Base-by-base conservation (phyloP, 2,329 filamentous ascomycete genomes). In the Rutstroemia sp. region DNA sequence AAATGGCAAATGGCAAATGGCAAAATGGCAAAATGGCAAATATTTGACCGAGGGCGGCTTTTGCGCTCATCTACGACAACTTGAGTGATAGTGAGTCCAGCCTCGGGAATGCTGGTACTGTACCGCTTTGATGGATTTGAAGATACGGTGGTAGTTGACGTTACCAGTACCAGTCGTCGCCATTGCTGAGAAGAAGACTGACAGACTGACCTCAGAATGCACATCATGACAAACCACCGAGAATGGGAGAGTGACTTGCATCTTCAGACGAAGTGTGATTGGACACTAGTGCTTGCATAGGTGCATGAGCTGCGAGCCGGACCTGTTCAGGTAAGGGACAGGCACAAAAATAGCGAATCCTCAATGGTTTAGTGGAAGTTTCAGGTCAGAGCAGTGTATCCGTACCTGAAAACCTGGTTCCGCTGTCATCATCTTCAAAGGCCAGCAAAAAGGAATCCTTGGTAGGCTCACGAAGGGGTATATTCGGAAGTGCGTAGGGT, bases 301-400 rank as follows among this genome's bases (percentile, higher is more conserved):
- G 42, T 21, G 44, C 45, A 54, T 41, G 9, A 39, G 45, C 52
- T 49, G 52, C 45, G 27, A 34, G 45, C 45, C 27, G 52, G 52
- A 55, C 38, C 39, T 37, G 23, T 51, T 56, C 30, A 56, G 53
- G 53, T 38, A 56, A 56, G 53, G 53, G 53, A 51, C 53, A 56
- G 48, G 53, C 41, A 50, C 52, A 54, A 45, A 30, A 50, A 41
- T 34, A 19, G 30, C 18, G 18, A 5, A 55, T 30, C 38, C 34
- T 56, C n/a, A 2, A 45, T 23, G 8, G 10, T 45, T 45, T 45
- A 12, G 38, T 41, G 9, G 27, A 30, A 30, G 27, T 47, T 21
- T 21, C 44, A 14, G 12, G 16, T 21, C 23, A 23, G 7, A 21
- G 16, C 5, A 14, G 16, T 19, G 19, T 47, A 6, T 27, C 19